Percentiles rank a stretch among this genome's conserved stretches.
phyloP scores from a whole-genome alignment of 495 filamentous ascomycete species.

The Bryoglossum gracile region DNA sequence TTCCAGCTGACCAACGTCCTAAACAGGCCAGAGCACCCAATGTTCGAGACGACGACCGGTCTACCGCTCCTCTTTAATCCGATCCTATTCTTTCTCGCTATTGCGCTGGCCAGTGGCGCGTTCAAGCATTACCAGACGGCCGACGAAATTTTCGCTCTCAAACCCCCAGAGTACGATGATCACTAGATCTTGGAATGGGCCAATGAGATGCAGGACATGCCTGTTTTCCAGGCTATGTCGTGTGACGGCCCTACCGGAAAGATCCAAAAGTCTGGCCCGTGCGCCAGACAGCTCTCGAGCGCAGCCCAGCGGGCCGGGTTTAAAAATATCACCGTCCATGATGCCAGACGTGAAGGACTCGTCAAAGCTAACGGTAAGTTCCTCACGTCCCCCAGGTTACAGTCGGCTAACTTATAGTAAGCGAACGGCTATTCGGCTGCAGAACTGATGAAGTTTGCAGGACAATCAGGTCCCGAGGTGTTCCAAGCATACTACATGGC shows the following conservation, averaged over 20 bases:
- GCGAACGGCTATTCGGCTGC: neutral
- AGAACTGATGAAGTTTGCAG: neutral
- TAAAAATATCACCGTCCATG: neutral
- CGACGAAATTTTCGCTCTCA: neutral
- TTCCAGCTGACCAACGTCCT: neutral
- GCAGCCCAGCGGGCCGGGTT: neutral
- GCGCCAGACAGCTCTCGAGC: neutral
- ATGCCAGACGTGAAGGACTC: neutral
- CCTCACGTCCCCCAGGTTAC: neutral
- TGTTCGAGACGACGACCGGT: neutral
- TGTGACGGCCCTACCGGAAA: neutral
- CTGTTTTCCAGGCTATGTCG: slow-evolving; percentile 1
- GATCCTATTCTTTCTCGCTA: neutral
- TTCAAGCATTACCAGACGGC: neutral
- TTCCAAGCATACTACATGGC: neutral
- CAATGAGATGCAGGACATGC: slow-evolving; percentile 1
- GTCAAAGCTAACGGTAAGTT: neutral
- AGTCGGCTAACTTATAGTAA: neutral
- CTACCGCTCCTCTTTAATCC: neutral
- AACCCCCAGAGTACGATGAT: neutral
- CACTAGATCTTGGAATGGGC: neutral
- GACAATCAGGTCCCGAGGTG: neutral
- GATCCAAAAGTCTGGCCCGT: neutral
- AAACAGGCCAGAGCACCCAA: neutral
- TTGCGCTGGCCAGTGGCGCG: neutral